phyloP scores from a whole-genome alignment of 2,329 filamentous ascomycete genomes.

The Nothophoma quercina region DNA sequence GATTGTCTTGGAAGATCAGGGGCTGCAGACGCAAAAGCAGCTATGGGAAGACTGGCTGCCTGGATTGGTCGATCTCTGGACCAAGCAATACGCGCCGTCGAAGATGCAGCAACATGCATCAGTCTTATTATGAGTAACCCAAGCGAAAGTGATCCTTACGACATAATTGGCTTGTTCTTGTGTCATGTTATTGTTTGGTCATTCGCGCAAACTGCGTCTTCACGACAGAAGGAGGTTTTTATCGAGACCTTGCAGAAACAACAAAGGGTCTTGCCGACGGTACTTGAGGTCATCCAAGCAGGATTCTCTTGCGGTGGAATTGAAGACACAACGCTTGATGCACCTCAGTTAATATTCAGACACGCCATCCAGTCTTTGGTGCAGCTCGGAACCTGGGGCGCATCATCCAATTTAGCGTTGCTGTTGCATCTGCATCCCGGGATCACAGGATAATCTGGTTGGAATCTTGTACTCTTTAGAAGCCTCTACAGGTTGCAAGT shows the following conservation, averaged over 20 bases:
- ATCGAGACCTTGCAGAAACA: not conserved
- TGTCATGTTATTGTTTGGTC: constrained; percentile 14
- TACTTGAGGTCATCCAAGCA: not conserved
- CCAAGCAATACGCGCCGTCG: not conserved
- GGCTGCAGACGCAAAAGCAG: not conserved
- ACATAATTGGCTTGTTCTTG: constrained; percentile 9
- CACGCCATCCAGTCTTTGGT: constrained; percentile 14
- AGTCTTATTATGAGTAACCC: not conserved
- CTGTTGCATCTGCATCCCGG: constrained; percentile 5
- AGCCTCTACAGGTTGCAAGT: too few species aligned
- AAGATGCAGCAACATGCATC: constrained; percentile 11
- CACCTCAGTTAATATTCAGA: constrained; percentile 9
- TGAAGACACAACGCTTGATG: not conserved
- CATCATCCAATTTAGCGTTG: constrained; percentile 10
- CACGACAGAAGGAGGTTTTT: not conserved
- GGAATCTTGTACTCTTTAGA: too few species aligned
- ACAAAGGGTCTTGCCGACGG: not conserved
- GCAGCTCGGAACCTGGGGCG: constrained; percentile 13
- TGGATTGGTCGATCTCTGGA: not conserved
- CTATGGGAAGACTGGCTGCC: not conserved
- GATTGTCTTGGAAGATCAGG: constrained; percentile 16
- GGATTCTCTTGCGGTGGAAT: not conserved
- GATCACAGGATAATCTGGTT: not conserved
- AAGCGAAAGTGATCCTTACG: constrained; percentile 6
- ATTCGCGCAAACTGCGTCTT: not conserved